Evolutionary conservation across 73 alveolate species (phyloP).

Genomic region (Blepharisma japonicum): DNA sequence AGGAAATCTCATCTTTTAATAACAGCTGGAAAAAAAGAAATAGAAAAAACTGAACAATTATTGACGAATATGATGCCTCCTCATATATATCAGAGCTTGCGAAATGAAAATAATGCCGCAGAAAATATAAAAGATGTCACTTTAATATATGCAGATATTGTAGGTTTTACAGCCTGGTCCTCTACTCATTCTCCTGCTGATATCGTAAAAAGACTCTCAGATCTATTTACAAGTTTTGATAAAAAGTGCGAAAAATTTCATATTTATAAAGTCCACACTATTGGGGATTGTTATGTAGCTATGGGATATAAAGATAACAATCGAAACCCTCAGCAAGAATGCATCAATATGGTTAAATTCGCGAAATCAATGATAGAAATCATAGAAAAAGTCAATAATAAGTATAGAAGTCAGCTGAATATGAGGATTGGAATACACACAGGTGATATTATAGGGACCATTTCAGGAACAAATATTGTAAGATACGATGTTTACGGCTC

Average conservation of each 20-base stretch:
- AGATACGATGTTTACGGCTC: slow-evolving; percentile 64
- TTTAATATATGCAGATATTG: slow-evolving; percentile 89
- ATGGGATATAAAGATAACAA: slow-evolving; percentile 64
- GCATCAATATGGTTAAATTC: slow-evolving; percentile 56
- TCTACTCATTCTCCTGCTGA: slow-evolving; percentile 79
- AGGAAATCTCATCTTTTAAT: slow-evolving; percentile 38
- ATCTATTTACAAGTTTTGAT: slow-evolving; percentile 88
- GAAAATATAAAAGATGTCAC: slow-evolving; percentile 89
- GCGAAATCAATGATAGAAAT: slow-evolving; percentile 59
- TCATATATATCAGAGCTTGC: slow-evolving; percentile 50
- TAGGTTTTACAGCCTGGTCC: slow-evolving; percentile 69
- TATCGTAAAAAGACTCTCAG: slow-evolving; percentile 83
- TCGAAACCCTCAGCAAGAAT: slow-evolving; percentile 59
- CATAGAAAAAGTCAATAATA: slow-evolving; percentile 44
- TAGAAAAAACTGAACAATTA: slow-evolving; percentile 56
- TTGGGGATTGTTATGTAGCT: slow-evolving; percentile 76
- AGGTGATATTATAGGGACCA: slow-evolving; percentile 27
- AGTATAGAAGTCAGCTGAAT: slow-evolving; percentile 39
- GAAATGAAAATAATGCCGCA: slow-evolving; percentile 56
- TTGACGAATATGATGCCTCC: slow-evolving; percentile 57
- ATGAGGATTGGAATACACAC: slow-evolving; percentile 36
- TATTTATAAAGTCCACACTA: slow-evolving; percentile 69
- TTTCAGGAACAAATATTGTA: slow-evolving; percentile 37
- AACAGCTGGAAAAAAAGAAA: slow-evolving; percentile 38
- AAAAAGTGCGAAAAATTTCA: slow-evolving; percentile 77